A percentile compares a stretch with the other conserved stretches of the same genome.
These are phyloP conservation scores for Tetrapisispora fleetii DNA, from an alignment of 805 yeast species.

Conservation along the genomic window DNA sequence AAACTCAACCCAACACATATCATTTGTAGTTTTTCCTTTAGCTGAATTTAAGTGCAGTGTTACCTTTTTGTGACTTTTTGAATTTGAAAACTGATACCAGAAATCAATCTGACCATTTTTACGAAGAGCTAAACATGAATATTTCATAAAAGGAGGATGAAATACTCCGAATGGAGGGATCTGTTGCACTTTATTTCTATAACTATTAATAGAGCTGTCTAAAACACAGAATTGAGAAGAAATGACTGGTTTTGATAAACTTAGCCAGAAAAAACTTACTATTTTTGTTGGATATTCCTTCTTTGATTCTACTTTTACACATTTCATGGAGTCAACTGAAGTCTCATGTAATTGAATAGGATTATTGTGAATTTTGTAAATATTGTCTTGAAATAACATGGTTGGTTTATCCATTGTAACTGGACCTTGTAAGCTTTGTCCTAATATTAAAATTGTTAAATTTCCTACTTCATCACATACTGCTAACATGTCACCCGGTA, in stretches of 20 bases:
- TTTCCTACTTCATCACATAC: conserved; percentile 66
- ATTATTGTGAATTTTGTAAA: conserved; percentile 24
- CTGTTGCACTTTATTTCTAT: conserved; percentile 27
- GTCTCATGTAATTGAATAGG: conserved; percentile 17
- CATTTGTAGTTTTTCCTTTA: conserved; percentile 17
- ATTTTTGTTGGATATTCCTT: conserved; percentile 27
- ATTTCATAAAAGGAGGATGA: conserved; percentile 31
- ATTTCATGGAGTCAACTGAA: conserved; percentile 29
- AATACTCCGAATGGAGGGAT: conserved; percentile 28
- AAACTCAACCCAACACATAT: conserved; percentile 25
- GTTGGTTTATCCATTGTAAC: conserved; percentile 27
- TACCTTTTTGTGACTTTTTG: conserved; percentile 30
- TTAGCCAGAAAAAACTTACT: conserved; percentile 36
- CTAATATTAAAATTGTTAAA: conserved; percentile 45
- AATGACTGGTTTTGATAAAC: conserved; percentile 31
- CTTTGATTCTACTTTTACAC: conserved; percentile 32
- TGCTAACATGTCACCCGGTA: conserved; percentile 69
- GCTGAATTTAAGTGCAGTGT: conserved; percentile 20
- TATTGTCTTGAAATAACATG: conserved; percentile 33
- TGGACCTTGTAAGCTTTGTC: conserved; percentile 33
- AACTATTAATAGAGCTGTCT: conserved; percentile 19
- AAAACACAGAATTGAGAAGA: conserved; percentile 24
- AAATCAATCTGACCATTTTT: conserved; percentile 29
- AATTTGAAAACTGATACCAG: conserved; percentile 32
- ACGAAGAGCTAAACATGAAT: conserved; percentile 28